These are phyloP conservation scores for Cyberlindnera suaveolens DNA, from an alignment of 805 yeast genomes.

Conservation along the genomic window DNA sequence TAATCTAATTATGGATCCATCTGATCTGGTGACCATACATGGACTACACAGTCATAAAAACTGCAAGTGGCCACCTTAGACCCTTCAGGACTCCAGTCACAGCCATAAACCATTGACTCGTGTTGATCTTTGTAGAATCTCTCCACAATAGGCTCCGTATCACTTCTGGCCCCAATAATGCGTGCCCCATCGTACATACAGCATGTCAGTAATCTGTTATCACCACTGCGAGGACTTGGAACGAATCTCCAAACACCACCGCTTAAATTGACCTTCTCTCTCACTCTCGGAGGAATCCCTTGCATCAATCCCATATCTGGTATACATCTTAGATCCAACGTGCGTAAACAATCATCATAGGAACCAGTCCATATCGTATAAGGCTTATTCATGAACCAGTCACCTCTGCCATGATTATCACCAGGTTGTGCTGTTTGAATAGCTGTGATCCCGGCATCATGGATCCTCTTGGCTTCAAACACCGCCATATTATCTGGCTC, in stretches of 20 bases:
- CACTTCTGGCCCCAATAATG: slow-evolving; percentile 37
- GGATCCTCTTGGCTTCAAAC: slow-evolving; percentile 47
- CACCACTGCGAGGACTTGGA: slow-evolving; percentile 44
- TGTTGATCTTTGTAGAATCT: slow-evolving; percentile 62
- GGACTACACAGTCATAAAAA: slow-evolving; percentile 81
- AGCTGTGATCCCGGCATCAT: slow-evolving; percentile 88
- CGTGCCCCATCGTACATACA: slow-evolving; percentile 97
- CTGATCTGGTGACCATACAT: slow-evolving; percentile 49
- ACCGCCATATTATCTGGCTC: slow-evolving; percentile 24
- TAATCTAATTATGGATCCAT: background rate
- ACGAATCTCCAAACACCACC: slow-evolving; percentile 96
- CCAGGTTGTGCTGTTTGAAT: slow-evolving; percentile 51
- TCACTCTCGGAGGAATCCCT: slow-evolving; percentile 47
- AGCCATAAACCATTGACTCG: slow-evolving; percentile 93
- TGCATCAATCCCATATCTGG: slow-evolving; percentile 34
- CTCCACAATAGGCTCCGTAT: slow-evolving; percentile 24
- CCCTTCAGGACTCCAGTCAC: slow-evolving; percentile 66
- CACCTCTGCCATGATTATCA: slow-evolving; percentile 23
- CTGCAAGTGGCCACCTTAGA: slow-evolving; percentile 71
- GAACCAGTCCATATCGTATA: slow-evolving; percentile 77
- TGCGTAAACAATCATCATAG: slow-evolving; percentile 74
- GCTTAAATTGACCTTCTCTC: slow-evolving; percentile 48
- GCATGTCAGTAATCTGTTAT: slow-evolving; percentile 60
- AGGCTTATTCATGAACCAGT: slow-evolving; percentile 40
- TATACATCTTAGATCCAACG: slow-evolving; percentile 59